Conservation (phyloP, 768 basidiomycete genomes). For the Mycena pura region DNA sequence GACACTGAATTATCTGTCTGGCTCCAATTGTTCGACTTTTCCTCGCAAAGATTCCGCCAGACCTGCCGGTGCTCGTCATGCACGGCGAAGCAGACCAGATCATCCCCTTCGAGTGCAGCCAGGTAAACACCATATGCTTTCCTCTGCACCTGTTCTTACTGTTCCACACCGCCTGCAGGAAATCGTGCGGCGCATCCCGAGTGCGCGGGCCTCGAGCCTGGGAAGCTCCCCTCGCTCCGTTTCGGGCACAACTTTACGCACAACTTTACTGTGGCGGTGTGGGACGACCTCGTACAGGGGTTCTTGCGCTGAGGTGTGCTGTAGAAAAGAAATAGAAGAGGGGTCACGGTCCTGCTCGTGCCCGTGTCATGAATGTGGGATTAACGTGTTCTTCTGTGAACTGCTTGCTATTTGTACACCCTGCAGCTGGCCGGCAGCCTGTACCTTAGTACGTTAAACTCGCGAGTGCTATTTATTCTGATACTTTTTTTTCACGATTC, state of each 20-base stretch:
- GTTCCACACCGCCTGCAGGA: slow-evolving; percentile 27
- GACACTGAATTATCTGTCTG: slow-evolving; percentile 4
- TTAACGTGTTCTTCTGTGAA: too few species aligned
- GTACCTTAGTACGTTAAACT: too few species aligned
- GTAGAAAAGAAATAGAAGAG: too few species aligned
- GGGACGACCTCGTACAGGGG: slow-evolving; percentile 39
- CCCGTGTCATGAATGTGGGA: too few species aligned
- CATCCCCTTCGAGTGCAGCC: slow-evolving; percentile 41
- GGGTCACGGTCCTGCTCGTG: too few species aligned
- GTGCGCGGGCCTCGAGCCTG: slow-evolving; percentile 39
- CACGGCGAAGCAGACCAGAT: slow-evolving; percentile 48
- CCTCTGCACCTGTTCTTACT: not conserved
- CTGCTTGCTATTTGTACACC: too few species aligned
- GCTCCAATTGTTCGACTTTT: slow-evolving; percentile 42
- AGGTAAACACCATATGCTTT: slow-evolving; percentile 29
- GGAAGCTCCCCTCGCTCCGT: slow-evolving; percentile 42
- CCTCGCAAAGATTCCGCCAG: slow-evolving; percentile 35
- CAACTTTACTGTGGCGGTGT: slow-evolving; percentile 46
- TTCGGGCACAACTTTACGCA: slow-evolving; percentile 51
- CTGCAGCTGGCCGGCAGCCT: too few species aligned
- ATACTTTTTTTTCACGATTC: too few species aligned
- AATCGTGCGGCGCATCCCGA: slow-evolving; percentile 37
- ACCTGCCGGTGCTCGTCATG: slow-evolving; percentile 46
- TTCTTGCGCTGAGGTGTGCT: too few species aligned
- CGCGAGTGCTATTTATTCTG: too few species aligned